These are phyloP conservation scores for Vanrija pseudolonga DNA, from an alignment of 1,284 basidiomycete genomes.

Conservation along the genomic window DNA sequence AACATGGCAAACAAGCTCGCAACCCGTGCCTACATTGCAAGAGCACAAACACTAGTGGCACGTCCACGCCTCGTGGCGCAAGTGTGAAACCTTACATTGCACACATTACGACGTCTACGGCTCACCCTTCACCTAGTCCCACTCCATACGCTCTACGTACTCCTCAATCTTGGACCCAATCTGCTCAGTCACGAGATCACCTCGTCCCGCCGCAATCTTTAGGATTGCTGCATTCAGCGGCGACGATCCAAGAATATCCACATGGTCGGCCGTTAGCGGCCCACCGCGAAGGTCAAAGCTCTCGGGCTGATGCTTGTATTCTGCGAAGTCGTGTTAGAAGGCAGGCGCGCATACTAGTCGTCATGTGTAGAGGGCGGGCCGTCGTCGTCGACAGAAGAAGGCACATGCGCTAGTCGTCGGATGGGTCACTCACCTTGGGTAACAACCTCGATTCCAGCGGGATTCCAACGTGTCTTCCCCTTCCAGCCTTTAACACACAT, in stretches of 20 bases:
- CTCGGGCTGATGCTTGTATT: conserved; percentile 76
- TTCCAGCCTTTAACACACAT: conserved; percentile 98
- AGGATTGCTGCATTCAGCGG: conserved; percentile 86
- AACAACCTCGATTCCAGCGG: conserved; percentile 76
- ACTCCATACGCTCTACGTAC: conserved; percentile 69
- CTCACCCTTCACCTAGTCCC: conserved; percentile 57
- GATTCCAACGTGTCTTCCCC: conserved; percentile 78
- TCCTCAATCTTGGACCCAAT: conserved; percentile 76
- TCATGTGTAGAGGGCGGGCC: not conserved
- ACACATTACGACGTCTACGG: not conserved
- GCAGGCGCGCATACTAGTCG: not conserved
- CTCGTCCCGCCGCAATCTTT: conserved; percentile 56
- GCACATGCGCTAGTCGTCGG: not conserved
- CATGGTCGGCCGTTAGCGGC: conserved; percentile 81
- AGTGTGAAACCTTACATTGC: too few species aligned
- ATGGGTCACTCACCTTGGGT: conserved; percentile 71
- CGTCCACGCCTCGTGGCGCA: too few species aligned
- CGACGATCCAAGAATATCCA: conserved; percentile 88
- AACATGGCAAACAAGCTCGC: too few species aligned
- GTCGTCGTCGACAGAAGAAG: not conserved
- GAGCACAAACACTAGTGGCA: not conserved
- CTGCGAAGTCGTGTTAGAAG: conserved; percentile 47
- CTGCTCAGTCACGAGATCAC: conserved; percentile 55
- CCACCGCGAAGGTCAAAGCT: conserved; percentile 77
- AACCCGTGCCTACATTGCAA: not conserved